A percentile compares a stretch with the other conserved stretches of the same genome.
phyloP scores from a whole-genome alignment of 306 rosid species.

The Lathyrus sativus region DNA sequence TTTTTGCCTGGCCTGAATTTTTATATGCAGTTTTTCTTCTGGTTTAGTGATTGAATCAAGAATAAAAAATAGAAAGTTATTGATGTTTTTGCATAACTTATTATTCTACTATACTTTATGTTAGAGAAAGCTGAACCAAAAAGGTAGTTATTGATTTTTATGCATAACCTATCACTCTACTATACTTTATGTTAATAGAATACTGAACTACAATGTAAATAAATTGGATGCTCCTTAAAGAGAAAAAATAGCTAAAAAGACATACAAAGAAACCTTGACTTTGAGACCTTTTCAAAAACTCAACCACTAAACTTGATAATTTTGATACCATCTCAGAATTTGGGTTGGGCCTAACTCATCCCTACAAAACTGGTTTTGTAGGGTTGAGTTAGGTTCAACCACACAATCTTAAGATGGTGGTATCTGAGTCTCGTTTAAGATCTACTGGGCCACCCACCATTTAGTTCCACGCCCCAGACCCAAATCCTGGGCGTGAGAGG shows the following conservation, averaged over 20 bases:
- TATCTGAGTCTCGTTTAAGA: too few relatives aligned
- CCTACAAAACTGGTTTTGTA: too few relatives aligned
- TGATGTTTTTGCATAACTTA: constrained; percentile 8
- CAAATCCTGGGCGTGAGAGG: too few relatives aligned
- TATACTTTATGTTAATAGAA: constrained; percentile 8
- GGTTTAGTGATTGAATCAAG: constrained; percentile 15
- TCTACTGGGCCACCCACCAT: too few relatives aligned
- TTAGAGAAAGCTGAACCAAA: background rate
- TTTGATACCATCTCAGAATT: too few relatives aligned
- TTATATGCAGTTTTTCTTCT: constrained; percentile 3
- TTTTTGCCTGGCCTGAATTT: background rate
- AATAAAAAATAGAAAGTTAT: background rate
- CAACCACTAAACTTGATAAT: constrained; percentile 3
- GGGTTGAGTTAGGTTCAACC: too few relatives aligned
- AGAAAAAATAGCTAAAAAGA: background rate
- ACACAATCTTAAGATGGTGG: too few relatives aligned
- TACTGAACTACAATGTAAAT: constrained; percentile 12
- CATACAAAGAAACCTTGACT: constrained; percentile 10
- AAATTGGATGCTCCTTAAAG: background rate
- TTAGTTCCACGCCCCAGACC: too few relatives aligned
- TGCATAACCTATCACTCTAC: constrained; percentile 7
- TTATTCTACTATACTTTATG: constrained; percentile 6
- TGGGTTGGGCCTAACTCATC: too few relatives aligned
- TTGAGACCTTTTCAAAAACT: constrained; percentile 9
- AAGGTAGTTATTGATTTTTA: background rate